Evolutionary conservation across 371 early-diverging fungal species (phyloP).

Genomic region (Mortierella sp.): DNA sequence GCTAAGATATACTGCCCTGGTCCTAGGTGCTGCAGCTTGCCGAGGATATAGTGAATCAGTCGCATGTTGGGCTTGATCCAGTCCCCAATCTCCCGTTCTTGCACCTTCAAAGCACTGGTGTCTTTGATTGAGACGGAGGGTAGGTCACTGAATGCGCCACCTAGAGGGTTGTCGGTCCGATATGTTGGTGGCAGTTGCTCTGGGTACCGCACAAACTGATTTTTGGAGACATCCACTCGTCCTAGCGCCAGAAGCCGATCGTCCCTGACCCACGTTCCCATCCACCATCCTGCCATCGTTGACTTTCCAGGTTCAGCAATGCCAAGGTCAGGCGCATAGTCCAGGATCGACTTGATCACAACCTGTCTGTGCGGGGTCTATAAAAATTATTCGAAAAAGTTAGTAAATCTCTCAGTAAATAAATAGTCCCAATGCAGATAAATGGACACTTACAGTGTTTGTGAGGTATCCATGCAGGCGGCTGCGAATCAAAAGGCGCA

Average conservation of each 20-base stretch:
- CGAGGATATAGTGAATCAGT: constrained; percentile 43
- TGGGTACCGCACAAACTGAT: constrained; percentile 51
- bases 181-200: background rate
- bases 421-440: background rate
- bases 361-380: constrained; percentile 39
- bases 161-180: constrained; percentile 37
- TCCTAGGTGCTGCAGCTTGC: constrained; percentile 26
- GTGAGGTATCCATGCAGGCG: constrained; percentile 49
- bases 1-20: constrained; percentile 51
- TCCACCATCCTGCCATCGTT: constrained; percentile 54
- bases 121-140: constrained; percentile 46
- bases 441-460: constrained; percentile 26
- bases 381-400: background rate
- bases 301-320: constrained; percentile 23
- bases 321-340: constrained; percentile 48
- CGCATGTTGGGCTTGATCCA: constrained; percentile 55
- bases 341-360: constrained; percentile 45
- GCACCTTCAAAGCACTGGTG: constrained; percentile 22
- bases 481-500: constrained; percentile 42
- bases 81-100: constrained; percentile 45
- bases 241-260: constrained; percentile 44
- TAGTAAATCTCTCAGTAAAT: background rate
- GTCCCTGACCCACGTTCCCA: constrained; percentile 51
- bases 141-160: constrained; percentile 44
- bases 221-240: constrained; percentile 49